Percentiles rank a stretch among this genome's conserved stretches.
phyloP scores from a whole-genome alignment of 495 filamentous ascomycete genomes.

The Aspergillus hancockii region DNA sequence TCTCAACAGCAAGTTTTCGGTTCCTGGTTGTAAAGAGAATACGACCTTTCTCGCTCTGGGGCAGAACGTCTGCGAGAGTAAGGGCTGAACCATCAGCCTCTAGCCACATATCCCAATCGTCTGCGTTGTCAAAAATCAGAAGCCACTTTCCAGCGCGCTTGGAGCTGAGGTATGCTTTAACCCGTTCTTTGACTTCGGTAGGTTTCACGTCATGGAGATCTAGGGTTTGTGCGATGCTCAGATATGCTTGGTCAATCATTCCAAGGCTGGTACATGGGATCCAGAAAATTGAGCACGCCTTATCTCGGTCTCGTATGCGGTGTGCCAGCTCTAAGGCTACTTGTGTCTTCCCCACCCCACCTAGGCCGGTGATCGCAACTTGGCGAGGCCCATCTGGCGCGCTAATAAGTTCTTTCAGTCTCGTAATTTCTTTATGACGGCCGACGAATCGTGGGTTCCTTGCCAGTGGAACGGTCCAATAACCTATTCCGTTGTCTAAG shows the following conservation, averaged over 20 bases:
- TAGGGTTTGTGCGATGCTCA: conserved; percentile 35
- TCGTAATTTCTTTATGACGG: conserved; percentile 5
- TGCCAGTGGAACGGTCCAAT: neutral
- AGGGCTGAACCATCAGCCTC: neutral
- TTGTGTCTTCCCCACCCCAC: conserved; percentile 54
- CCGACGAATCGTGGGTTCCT: conserved; percentile 15
- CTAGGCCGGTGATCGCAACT: conserved; percentile 39
- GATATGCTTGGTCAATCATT: conserved; percentile 44
- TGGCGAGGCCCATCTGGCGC: conserved; percentile 4
- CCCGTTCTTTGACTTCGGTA: conserved; percentile 24
- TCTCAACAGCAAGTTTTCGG: conserved; percentile 21
- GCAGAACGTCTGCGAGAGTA: conserved; percentile 35
- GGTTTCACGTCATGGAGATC: conserved; percentile 20
- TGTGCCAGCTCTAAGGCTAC: conserved; percentile 51
- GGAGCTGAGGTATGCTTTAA: conserved; percentile 29
- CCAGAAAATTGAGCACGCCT: conserved; percentile 50
- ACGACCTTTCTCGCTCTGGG: conserved; percentile 38
- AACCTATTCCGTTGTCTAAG: neutral
- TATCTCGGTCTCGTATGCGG: conserved; percentile 34
- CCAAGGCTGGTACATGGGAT: conserved; percentile 38
- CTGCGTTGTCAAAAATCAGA: conserved; percentile 30
- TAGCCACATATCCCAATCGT: conserved; percentile 17
- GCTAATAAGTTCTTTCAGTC: conserved; percentile 5
- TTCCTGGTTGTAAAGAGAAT: conserved; percentile 34
- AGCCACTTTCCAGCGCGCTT: conserved; percentile 30